phyloP scores from a whole-genome alignment of 495 filamentous ascomycete genomes.

The Aspergillus biplanus region DNA sequence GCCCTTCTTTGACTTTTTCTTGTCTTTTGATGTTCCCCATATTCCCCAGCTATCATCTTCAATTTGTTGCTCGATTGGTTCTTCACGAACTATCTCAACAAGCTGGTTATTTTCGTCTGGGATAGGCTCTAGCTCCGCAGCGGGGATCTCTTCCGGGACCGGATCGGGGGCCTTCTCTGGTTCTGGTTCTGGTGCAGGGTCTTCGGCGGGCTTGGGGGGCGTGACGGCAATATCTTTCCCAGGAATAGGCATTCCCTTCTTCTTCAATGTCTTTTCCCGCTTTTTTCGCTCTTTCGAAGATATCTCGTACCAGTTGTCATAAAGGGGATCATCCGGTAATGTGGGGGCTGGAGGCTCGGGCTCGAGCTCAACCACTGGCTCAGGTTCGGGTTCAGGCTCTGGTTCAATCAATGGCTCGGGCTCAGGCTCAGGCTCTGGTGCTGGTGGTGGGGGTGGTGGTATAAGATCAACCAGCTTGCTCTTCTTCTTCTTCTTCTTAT shows the following conservation, averaged over 20 bases:
- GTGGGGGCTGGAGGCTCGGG: conserved; percentile 35
- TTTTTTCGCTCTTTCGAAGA: conserved; percentile 46
- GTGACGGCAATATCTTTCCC: conserved; percentile 41
- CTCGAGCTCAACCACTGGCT: conserved; percentile 22
- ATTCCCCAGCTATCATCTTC: conserved; percentile 43
- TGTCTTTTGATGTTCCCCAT: conserved; percentile 43
- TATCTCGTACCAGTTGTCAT: conserved; percentile 39
- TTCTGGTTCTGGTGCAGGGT: conserved; percentile 24
- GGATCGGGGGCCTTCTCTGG: conserved; percentile 29
- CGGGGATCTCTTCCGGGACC: conserved; percentile 15
- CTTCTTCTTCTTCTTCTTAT: conserved; percentile 30
- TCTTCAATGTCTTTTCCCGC: conserved; percentile 39
- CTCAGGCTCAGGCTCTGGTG: conserved; percentile 35
- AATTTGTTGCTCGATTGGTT: conserved; percentile 32
- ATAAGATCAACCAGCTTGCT: conserved; percentile 29
- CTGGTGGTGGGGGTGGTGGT: conserved; percentile 29
- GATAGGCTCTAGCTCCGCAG: conserved; percentile 18
- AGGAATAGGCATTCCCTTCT: conserved; percentile 42
- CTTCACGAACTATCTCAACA: conserved; percentile 28
- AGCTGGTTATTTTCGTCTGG: conserved; percentile 23
- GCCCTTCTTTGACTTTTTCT: conserved; percentile 50
- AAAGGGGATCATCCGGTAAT: conserved; percentile 41
- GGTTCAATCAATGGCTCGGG: conserved; percentile 30
- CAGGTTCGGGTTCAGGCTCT: conserved; percentile 32
- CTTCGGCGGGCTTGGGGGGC: conserved; percentile 20